Evolutionary conservation across 495 filamentous ascomycete genomes (phyloP).

Genomic region (Trichoderma gamsii): DNA sequence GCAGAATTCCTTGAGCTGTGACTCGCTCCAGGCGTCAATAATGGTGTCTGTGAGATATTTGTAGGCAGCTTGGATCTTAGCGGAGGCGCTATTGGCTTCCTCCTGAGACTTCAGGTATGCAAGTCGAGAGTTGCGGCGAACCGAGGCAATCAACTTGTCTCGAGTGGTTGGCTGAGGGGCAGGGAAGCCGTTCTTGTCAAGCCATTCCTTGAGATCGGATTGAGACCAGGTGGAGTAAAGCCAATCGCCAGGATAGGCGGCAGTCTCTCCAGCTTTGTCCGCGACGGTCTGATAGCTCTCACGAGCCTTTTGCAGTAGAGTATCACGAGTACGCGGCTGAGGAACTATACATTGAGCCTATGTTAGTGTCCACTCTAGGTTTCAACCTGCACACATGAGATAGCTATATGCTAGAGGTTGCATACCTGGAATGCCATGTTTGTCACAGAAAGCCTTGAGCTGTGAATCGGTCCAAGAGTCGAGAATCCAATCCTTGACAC

Average conservation of each 20-base stretch:
- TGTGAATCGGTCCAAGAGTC: conserved; percentile 69
- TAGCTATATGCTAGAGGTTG: neutral
- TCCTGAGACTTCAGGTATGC: conserved; percentile 60
- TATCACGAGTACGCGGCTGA: conserved; percentile 80
- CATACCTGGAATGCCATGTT: conserved; percentile 69
- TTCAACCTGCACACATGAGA: neutral
- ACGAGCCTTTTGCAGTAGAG: conserved; percentile 68
- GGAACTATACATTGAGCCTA: conserved; percentile 38
- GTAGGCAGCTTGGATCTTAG: conserved; percentile 62
- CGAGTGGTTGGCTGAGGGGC: conserved; percentile 78
- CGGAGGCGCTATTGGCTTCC: conserved; percentile 53
- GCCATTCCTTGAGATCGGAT: conserved; percentile 60
- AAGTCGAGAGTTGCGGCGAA: conserved; percentile 85
- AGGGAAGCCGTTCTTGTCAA: conserved; percentile 85
- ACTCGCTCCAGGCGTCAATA: conserved; percentile 85
- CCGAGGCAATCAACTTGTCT: conserved; percentile 78
- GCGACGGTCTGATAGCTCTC: conserved; percentile 75
- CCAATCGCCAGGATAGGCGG: conserved; percentile 91
- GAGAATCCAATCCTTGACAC: conserved; percentile 86
- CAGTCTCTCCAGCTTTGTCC: conserved; percentile 75
- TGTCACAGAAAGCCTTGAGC: conserved; percentile 88
- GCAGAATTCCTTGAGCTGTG: conserved; percentile 81
- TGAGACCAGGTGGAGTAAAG: conserved; percentile 79
- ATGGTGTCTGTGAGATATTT: conserved; percentile 71
- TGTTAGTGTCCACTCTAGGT: too few species aligned